These are phyloP conservation scores for Nematodospora valgi DNA, from an alignment of 805 yeast species.

Conservation along the genomic window DNA sequence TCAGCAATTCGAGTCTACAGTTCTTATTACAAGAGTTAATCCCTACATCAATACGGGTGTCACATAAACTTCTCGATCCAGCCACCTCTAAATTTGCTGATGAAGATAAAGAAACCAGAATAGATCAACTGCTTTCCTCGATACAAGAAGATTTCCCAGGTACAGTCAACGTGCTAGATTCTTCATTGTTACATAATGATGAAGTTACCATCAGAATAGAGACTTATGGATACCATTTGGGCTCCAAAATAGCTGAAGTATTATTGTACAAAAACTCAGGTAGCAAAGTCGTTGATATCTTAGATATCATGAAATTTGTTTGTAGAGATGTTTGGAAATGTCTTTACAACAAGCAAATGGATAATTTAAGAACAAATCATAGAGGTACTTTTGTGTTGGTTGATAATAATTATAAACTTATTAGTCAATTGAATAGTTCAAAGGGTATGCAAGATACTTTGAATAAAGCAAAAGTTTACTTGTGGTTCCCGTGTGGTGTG, in stretches of 20 bases:
- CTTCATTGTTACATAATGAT: conserved; percentile 35
- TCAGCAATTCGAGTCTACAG: conserved; percentile 57
- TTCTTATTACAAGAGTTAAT: conserved; percentile 72
- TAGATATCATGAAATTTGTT: conserved; percentile 86
- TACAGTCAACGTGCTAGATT: conserved; percentile 37
- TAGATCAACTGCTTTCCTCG: conserved; percentile 24
- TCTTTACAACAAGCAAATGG: conserved; percentile 82
- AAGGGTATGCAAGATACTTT: conserved; percentile 43
- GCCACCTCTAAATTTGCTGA: conserved; percentile 14
- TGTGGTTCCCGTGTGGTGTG: conserved; percentile 75
- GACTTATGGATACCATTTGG: conserved; percentile 66
- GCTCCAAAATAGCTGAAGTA: conserved; percentile 52
- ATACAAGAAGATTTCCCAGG: conserved; percentile 40
- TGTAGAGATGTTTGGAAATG: conserved; percentile 90
- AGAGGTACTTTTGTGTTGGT: conserved; percentile 78
- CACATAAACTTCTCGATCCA: conserved; percentile 36
- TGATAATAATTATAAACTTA: conserved; percentile 59
- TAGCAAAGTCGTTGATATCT: conserved; percentile 49
- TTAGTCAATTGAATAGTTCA: conserved; percentile 48
- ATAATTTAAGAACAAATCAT: conserved; percentile 88
- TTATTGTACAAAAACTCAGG: conserved; percentile 38
- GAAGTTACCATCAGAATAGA: conserved; percentile 62
- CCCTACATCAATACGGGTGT: conserved; percentile 66
- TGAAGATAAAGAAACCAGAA: conserved; percentile 20
- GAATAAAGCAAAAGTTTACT: conserved; percentile 43